These are phyloP conservation scores for Phascolomyces articulosus DNA, from an alignment of 371 early-diverging fungal species.

Conservation along the genomic window DNA sequence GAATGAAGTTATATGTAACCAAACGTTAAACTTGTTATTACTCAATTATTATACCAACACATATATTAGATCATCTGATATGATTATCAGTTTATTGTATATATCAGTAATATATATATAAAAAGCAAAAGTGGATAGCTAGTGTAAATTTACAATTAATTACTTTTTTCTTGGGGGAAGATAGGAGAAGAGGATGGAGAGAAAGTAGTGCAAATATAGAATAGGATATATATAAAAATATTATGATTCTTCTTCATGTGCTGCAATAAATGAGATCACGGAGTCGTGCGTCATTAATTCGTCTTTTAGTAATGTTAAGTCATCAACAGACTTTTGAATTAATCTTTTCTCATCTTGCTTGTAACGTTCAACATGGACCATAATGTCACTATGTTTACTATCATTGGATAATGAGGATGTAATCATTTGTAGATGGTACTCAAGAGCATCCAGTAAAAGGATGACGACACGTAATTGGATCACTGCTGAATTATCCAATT, in stretches of 20 bases:
- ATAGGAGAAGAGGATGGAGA: too few species aligned
- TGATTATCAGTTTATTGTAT: too few species aligned
- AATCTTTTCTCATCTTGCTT: slow-evolving; percentile 12
- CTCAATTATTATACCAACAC: too few species aligned
- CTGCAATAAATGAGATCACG: slow-evolving; percentile 9
- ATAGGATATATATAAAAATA: background rate
- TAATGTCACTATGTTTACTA: background rate
- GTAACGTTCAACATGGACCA: slow-evolving; percentile 7
- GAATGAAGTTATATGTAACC: slow-evolving; percentile 44
- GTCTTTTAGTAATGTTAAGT: background rate
- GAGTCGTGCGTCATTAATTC: background rate
- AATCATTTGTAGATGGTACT: slow-evolving; percentile 14
- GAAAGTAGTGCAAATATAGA: too few species aligned
- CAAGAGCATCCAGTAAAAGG: slow-evolving; percentile 28
- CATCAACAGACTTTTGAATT: background rate
- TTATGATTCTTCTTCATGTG: background rate
- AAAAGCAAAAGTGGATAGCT: background rate
- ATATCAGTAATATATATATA: background rate
- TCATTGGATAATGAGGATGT: background rate
- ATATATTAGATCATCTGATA: too few species aligned
- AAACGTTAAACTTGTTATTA: slow-evolving; percentile 14
- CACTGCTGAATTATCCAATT: slow-evolving; percentile 14
- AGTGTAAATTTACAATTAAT: background rate
- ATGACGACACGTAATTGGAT: slow-evolving; percentile 27
- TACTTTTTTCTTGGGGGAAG: too few species aligned